Evolutionary conservation across 2,329 filamentous ascomycete genomes (phyloP).

Genomic region (Blastomyces emzantsi): DNA sequence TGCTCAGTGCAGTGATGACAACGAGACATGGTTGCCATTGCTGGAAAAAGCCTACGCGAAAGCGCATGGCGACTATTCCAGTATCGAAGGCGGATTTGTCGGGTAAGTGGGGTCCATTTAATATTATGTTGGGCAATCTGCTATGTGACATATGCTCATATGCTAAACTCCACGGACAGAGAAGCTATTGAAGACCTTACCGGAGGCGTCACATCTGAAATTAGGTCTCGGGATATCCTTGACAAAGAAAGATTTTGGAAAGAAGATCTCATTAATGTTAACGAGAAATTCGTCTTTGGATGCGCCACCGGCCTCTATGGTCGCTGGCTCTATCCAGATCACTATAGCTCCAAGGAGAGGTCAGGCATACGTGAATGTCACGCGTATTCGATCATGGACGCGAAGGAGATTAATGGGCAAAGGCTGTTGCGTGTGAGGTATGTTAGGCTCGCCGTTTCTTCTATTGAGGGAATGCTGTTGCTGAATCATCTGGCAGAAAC

Average conservation of each 20-base stretch:
- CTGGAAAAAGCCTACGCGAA: conserved; percentile 80
- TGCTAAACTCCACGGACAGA: conserved; percentile 22
- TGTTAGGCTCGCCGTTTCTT: conserved; percentile 13
- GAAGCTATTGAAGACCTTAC: conserved; percentile 53
- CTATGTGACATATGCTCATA: conserved; percentile 8
- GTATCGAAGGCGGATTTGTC: conserved; percentile 66
- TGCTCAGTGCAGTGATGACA: conserved; percentile 62
- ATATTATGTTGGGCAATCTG: conserved; percentile 1
- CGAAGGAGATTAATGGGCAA: conserved; percentile 51
- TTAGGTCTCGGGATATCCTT: conserved; percentile 40
- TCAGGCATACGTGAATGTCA: conserved; percentile 41
- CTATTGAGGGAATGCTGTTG: background rate
- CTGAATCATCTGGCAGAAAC: conserved; percentile 44
- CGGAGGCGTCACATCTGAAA: conserved; percentile 42
- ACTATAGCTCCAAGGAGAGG: conserved; percentile 29
- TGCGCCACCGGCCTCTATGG: conserved; percentile 40
- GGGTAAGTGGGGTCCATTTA: conserved; percentile 34
- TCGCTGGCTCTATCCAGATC: conserved; percentile 35
- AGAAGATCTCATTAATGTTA: conserved; percentile 69
- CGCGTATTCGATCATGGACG: conserved; percentile 52
- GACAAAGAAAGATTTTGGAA: conserved; percentile 75
- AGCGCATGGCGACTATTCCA: conserved; percentile 68
- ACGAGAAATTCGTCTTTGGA: conserved; percentile 58
- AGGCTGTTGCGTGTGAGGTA: conserved; percentile 56
- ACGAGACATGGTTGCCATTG: conserved; percentile 74